phyloP scores from a whole-genome alignment of 2,329 filamentous ascomycete genomes.

The Didymella keratinophila region DNA sequence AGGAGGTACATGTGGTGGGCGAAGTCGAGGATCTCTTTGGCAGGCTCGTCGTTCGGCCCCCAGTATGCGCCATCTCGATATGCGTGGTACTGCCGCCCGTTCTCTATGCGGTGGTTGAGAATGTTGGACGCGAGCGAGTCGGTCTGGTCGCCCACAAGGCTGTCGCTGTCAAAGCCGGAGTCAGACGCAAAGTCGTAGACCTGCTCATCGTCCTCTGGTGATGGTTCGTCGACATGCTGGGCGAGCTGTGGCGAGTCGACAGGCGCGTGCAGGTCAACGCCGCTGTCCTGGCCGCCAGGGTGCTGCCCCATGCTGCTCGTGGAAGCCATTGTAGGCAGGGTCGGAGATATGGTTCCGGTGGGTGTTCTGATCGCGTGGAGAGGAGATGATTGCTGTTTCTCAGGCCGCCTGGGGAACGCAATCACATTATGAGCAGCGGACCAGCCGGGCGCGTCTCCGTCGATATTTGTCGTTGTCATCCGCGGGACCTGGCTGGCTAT shows the following conservation, averaged over 20 bases:
- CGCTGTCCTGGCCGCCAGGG: conserved; percentile 14
- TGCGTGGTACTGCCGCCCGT: conserved; percentile 49
- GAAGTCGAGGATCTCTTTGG: conserved; percentile 56
- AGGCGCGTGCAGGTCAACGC: conserved; percentile 12
- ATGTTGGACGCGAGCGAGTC: conserved; percentile 48
- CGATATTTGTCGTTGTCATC: conserved; percentile 1
- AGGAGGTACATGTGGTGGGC: conserved; percentile 52
- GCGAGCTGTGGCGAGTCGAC: conserved; percentile 9
- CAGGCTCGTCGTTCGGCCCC: conserved; percentile 55
- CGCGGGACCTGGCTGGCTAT: conserved; percentile 13
- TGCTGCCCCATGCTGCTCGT: conserved; percentile 1
- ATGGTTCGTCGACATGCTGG: conserved; percentile 4
- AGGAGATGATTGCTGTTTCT: background rate
- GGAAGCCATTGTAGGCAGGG: conserved; percentile 2
- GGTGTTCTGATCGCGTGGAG: conserved; percentile 2
- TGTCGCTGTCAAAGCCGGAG: conserved; percentile 49
- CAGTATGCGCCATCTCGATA: conserved; percentile 50
- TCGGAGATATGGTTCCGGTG: conserved; percentile 3
- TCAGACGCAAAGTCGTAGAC: conserved; percentile 36
- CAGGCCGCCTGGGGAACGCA: background rate
- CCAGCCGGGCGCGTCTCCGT: conserved; percentile 5
- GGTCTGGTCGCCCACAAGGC: conserved; percentile 47
- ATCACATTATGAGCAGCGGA: conserved; percentile 6
- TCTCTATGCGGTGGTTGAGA: conserved; percentile 48
- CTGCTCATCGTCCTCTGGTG: conserved; percentile 13